A percentile compares a stretch with the other conserved stretches of the same genome.
phyloP scores from a whole-genome alignment of 306 rosid species.

The Sophora flavescens region DNA sequence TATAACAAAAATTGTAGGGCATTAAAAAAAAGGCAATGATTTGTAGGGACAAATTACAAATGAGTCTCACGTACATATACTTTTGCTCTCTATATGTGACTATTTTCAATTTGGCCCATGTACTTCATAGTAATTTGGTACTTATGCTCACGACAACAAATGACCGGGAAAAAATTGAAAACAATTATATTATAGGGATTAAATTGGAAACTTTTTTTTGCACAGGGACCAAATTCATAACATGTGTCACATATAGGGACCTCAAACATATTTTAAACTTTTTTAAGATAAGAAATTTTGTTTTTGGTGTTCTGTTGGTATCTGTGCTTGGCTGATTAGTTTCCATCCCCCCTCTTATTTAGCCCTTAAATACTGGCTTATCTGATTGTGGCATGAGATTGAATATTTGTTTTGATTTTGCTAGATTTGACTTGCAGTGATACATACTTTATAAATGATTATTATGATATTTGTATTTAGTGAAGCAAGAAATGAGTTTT shows the following conservation, averaged over 20 bases:
- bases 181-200: no score
- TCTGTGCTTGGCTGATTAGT: background rate
- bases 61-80: background rate
- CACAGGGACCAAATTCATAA: no score
- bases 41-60: background rate
- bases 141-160: no score
- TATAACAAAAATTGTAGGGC: background rate
- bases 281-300: background rate
- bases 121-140: no score
- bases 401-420: conserved; percentile 6
- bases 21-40: background rate
- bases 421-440: conserved; percentile 9
- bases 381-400: background rate
- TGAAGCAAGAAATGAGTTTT: background rate
- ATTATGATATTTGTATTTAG: conserved; percentile 1
- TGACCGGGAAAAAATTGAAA: no score
- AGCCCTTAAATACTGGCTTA: background rate
- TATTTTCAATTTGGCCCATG: no score
- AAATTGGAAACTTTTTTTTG: no score
- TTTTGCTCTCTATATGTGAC: no score
- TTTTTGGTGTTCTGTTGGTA: conserved; percentile 7
- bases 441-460: background rate
- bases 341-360: background rate
- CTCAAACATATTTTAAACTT: no score
- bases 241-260: no score